Conservation (phyloP, 148 eudicot genomes). For the Oxyria digyna region DNA sequence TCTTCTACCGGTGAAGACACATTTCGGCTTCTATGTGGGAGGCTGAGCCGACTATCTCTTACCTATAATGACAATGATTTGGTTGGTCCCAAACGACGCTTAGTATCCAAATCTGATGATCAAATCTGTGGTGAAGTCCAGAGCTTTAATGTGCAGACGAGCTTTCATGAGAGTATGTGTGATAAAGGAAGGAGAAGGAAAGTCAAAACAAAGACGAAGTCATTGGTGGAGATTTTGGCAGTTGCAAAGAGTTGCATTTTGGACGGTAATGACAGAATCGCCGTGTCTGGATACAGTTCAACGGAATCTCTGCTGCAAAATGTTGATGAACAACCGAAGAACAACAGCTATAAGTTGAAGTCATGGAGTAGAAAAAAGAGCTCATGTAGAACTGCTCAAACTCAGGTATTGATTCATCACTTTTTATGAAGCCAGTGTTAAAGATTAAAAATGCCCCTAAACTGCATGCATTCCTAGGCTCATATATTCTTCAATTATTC, state of each 20-base stretch:
- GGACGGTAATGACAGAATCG: slow-evolving; percentile 3
- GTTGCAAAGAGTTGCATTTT: slow-evolving; percentile 18
- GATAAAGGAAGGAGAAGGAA: slow-evolving; percentile 5
- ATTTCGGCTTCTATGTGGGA: neutral
- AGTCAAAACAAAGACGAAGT: slow-evolving; percentile 14
- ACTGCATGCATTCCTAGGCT: no score
- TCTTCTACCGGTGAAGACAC: neutral
- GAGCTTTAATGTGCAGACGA: neutral
- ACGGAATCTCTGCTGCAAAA: neutral
- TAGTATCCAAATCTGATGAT: neutral
- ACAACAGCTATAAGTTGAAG: neutral
- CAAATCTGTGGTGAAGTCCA: neutral
- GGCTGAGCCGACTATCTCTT: neutral
- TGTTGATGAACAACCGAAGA: neutral
- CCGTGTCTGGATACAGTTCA: neutral
- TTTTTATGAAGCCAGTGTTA: neutral
- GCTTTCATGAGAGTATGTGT: neutral
- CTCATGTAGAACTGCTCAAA: neutral
- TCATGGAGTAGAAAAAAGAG: neutral
- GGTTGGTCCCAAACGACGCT: neutral
- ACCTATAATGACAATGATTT: neutral
- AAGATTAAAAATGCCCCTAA: neutral
- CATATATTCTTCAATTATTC: no score
- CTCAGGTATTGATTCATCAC: neutral
- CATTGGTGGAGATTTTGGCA: slow-evolving; percentile 17